phyloP scores from a whole-genome alignment of 1,284 basidiomycete genomes.

The Athelia psychrophila region DNA sequence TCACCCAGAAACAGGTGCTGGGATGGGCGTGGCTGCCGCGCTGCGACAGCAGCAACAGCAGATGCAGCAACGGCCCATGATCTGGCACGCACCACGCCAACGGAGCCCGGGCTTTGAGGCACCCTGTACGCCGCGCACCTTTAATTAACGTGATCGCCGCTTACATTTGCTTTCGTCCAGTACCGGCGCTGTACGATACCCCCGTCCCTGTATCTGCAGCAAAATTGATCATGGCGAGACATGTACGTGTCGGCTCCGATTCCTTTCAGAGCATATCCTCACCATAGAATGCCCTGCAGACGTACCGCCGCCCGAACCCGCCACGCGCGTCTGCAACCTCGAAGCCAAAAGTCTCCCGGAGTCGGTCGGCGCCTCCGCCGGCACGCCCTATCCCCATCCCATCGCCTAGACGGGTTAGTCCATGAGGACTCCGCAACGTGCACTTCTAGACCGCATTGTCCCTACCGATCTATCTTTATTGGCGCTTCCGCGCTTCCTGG shows the following conservation, averaged over 20 bases:
- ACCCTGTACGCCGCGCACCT: neutral
- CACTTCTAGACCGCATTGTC: no score
- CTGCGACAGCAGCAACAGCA: neutral
- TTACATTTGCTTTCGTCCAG: neutral
- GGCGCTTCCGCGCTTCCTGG: no score
- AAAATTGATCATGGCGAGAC: neutral
- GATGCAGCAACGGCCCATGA: neutral
- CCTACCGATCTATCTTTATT: no score
- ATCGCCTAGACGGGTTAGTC: no score
- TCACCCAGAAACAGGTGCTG: neutral
- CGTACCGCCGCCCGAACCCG: neutral
- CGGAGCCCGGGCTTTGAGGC: neutral
- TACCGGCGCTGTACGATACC: neutral
- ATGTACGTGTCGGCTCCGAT: neutral
- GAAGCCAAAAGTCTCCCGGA: no score
- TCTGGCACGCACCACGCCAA: neutral
- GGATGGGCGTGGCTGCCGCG: neutral
- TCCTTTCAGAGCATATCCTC: neutral
- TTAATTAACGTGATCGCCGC: neutral
- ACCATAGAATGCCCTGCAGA: neutral
- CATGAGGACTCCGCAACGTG: no score
- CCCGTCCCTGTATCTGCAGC: neutral
- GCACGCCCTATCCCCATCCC: neutral
- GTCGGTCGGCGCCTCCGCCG: neutral
- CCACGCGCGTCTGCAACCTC: neutral